These are phyloP conservation scores for Rhodotorula sp. DNA, from an alignment of 1,284 basidiomycete species.

Conservation along the genomic window DNA sequence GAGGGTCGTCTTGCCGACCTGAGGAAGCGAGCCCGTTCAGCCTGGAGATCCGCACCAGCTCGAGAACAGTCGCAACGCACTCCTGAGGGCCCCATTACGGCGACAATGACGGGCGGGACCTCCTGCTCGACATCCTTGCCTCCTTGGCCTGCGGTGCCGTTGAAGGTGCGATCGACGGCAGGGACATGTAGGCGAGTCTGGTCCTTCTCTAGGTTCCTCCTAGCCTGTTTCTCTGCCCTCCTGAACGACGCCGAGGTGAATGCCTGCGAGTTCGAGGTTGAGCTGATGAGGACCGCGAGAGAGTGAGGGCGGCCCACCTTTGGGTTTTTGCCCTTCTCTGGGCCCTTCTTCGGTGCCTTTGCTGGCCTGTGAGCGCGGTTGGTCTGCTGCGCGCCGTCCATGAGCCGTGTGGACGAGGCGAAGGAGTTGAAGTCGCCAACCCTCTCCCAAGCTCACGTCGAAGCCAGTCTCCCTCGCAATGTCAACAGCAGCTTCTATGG, in stretches of 20 bases:
- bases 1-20: constrained; percentile 88
- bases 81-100: constrained; percentile 95
- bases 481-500: too few relatives aligned
- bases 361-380: constrained; percentile 35
- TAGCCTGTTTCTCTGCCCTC: constrained; percentile 79
- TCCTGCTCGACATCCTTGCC: constrained; percentile 55
- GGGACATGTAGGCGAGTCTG: constrained; percentile 96
- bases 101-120: constrained; percentile 91
- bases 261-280: constrained; percentile 51
- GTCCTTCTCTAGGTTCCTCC: constrained; percentile 87
- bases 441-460: not conserved
- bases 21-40: not conserved
- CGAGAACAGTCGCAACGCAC: constrained; percentile 50
- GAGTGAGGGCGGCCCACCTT: constrained; percentile 61
- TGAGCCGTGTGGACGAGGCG: not conserved
- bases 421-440: not conserved
- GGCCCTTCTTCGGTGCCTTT: constrained; percentile 54
- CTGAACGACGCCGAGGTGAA: constrained; percentile 91
- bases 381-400: constrained; percentile 32
- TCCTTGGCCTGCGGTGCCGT: constrained; percentile 39
- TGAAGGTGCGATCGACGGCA: constrained; percentile 85
- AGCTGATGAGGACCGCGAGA: not conserved
- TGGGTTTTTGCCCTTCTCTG: constrained; percentile 70
- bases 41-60: not conserved
- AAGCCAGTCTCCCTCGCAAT: not conserved